Evolutionary conservation across 176 grass and related monocot genomes (phyloP).

Genomic region (Phoenix roebelenii): DNA sequence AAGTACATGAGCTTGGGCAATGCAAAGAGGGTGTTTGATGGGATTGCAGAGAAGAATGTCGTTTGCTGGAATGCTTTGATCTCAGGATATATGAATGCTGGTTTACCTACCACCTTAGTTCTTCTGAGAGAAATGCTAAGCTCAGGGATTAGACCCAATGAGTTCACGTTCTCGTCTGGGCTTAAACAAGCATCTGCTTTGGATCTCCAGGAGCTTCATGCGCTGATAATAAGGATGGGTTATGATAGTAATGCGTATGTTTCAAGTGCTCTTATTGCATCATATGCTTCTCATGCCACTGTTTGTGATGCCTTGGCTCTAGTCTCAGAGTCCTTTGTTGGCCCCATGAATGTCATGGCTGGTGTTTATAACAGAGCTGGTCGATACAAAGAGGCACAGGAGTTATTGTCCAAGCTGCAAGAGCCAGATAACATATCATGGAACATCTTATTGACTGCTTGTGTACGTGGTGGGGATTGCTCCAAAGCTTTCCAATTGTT

Average conservation of each 20-base stretch:
- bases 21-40: conserved; percentile 37
- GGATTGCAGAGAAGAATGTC: conserved; percentile 29
- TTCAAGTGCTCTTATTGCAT: conserved; percentile 51
- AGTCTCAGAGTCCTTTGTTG: conserved; percentile 20
- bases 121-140: conserved; percentile 41
- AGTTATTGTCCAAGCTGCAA: conserved; percentile 39
- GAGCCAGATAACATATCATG: conserved; percentile 46
- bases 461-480: conserved; percentile 39
- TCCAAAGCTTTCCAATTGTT: conserved; percentile 44
- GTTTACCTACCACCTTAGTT: conserved; percentile 22
- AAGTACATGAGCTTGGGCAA: conserved; percentile 22
- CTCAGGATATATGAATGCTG: conserved; percentile 21
- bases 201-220: conserved; percentile 52
- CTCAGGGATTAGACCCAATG: conserved; percentile 43
- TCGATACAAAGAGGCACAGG: conserved; percentile 41
- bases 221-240: conserved; percentile 56
- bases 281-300: conserved; percentile 49
- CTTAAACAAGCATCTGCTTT: conserved; percentile 37
- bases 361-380: conserved; percentile 43
- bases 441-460: conserved; percentile 68
- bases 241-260: conserved; percentile 43
- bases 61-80: conserved; percentile 60
- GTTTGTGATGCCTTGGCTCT: conserved; percentile 31
- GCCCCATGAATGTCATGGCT: conserved; percentile 44
- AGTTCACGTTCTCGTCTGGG: conserved; percentile 47